Evolutionary conservation across 1,139 yeast genomes (phyloP), one percentile per base, ranked within the genome.

Genomic region (Kurtzmaniella quercitrusa): DNA sequence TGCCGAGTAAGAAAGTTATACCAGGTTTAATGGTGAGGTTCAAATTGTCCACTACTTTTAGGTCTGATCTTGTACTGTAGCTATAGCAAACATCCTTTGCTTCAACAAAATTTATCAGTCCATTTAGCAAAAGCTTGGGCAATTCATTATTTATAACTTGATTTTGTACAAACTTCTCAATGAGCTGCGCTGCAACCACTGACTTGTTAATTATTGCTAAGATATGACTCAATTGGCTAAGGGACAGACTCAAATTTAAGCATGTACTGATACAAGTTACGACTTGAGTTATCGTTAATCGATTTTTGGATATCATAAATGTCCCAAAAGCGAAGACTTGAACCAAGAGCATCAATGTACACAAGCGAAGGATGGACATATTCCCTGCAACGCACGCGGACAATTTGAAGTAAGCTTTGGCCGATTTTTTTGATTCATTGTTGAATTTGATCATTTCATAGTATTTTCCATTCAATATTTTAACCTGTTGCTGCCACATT

Each of bases 241-340:
- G 17, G 5, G 34, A 14, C 34, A 30, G 16, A 30, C 18, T 30
- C 17, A 30, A 30, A 14, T 8, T 30, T 20, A 91, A 61, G 53
- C 96, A 88, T 7, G 95, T 76, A 53, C 88, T 82, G 55, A 93
- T 88, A 28, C 95, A 85, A 0, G 96, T 84, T 44, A 93, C 70
- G 0, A 91, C 87, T 34, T 80, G 75, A 14, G 84, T 83, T 1
- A 88, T 66, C 1, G 67, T 52, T 9, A 81, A 56, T 15, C 72
- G 68, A 0, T 78, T 78, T 3, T 63, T 58, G 36, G 65, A 62
- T 3, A 88, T 82, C 69, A 87, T 74, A 40, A 71, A 66, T 33
- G 83, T 76, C 2, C 98, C 98, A 62, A 82, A 91, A 86, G 95
- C 89, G 53, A 91, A 87, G 0, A 94, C 95, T 59, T 88, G 96